Base-by-base conservation (phyloP, 1,284 basidiomycete genomes). In the Cutaneotrichosporon cavernicola region DNA sequence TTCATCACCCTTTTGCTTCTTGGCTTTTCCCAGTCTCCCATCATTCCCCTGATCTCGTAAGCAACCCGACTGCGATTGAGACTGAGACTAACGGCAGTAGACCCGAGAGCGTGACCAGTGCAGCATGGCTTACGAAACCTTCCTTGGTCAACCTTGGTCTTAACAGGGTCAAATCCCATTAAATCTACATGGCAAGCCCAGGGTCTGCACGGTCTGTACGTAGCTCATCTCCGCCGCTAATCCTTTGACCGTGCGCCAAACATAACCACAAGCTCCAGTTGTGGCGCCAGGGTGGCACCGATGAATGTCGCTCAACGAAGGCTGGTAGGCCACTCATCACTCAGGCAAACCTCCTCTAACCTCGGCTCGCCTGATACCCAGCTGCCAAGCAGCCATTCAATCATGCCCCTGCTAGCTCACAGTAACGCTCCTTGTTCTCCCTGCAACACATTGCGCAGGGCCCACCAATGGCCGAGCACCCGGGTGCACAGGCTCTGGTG, bases 391-490 rank as follows among this genome's bases (percentile, higher is more conserved):
- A 46, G 43, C 7, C 43, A 46, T 46, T 46, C 43, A 46, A 21
- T 46, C 16, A 18, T n/a, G 43, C 43, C 43, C 43, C 43, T 46
- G 18, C 38, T 40, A 40, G 38, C 38, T 40, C 38, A 13, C 38
- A 14, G 13, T 11, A 26, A 26, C 26, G 2, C 26, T 26, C 2
- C 26, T 36, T 13, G 34, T 36, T 36, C 34, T 46, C 43, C 43
- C 43, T 46, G 43, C 18, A 40, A 46, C 43, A 46, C 16, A 18
- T 46, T n/a, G 43, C 43, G 16, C 43, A n/a, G 43, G 43, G 43
- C 43, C 34, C 38, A 40, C 43, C 55, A 40, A 56, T 40, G 55
- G 26, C 49, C 49, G 49, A 50, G 22, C 49, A 46, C 43, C 3
- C 4, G 43, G 16, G 9, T 46, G 43, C 43, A 9, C 16, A n/a